Percentiles rank a stretch among this genome's conserved stretches.
Conservation (phyloP, 129 eudicot genomes). For the Helianthus tuberosus region DNA sequence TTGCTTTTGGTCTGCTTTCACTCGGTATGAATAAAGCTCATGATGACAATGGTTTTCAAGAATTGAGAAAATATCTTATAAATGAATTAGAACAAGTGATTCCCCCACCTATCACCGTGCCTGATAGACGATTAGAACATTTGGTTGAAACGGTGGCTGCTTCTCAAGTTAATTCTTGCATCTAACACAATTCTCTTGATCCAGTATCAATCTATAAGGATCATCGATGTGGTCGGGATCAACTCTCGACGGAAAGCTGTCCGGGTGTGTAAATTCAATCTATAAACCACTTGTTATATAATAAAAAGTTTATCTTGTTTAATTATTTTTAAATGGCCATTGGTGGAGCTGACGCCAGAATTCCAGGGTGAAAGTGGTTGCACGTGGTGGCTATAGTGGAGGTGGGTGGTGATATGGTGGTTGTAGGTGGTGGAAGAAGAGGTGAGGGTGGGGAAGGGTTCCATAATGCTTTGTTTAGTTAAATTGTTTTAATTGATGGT, state of each 20-base stretch:
- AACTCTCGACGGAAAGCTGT: constrained; percentile 80
- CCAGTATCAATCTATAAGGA: constrained; percentile 68
- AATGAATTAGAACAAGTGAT: constrained; percentile 59
- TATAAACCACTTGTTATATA: neutral
- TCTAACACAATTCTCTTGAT: constrained; percentile 64
- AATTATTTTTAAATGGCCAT: constrained; percentile 9
- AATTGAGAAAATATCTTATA: constrained; percentile 45
- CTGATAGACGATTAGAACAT: constrained; percentile 81
- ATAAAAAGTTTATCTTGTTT: neutral
- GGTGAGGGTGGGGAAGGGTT: too few relatives aligned
- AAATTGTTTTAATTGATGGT: too few relatives aligned
- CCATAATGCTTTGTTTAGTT: too few relatives aligned
- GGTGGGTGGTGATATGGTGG: too few relatives aligned
- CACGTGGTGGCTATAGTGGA: too few relatives aligned
- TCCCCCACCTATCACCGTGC: constrained; percentile 82
- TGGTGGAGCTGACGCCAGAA: too few relatives aligned
- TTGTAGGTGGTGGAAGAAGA: too few relatives aligned
- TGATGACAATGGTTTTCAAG: constrained; percentile 33
- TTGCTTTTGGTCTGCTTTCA: constrained; percentile 68
- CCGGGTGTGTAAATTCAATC: constrained; percentile 62
- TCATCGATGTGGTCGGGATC: constrained; percentile 74
- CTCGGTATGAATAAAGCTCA: constrained; percentile 41
- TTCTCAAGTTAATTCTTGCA: constrained; percentile 71
- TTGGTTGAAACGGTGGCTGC: constrained; percentile 69
- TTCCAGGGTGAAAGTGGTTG: too few relatives aligned